Evolutionary conservation across 2,329 filamentous ascomycete genomes (phyloP), one percentile per base, ranked within the genome.

Genomic region (Xylaria sp.): DNA sequence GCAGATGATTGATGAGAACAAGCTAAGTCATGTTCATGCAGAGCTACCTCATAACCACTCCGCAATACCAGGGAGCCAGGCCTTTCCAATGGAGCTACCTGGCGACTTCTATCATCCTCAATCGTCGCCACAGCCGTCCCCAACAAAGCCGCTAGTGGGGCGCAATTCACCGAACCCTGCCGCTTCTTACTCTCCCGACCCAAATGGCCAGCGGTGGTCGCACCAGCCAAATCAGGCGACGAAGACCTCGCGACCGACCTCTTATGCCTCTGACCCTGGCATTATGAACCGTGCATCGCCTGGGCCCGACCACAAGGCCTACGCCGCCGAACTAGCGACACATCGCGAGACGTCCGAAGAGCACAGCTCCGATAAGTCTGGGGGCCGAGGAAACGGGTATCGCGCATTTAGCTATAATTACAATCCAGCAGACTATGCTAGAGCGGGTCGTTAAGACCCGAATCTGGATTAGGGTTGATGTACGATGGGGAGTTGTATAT

Each of bases 341-440:
- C 85, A 87, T 68, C 76, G 75, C 9, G 85, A 88, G 78, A 84
- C 82, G 1, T 74, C 70, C 0, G 85, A 86, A 72, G 85, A 86
- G 76, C 76, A 85, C 32, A n/a, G 57, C 48, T 12, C 57, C 2
- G 62, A 48, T 6, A 63, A 52, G 10, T 3, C 10, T 2, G 1
- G 55, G 34, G 39, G 15, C 1, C 15, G 25, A 10, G 39, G n/a
- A 7, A 66, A 56, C 6, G 13, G 18, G 51, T 65, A 69, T n/a
- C 69, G 70, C 12, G 69, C 73, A 23, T 74, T 70, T 20, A 58
- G 71, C 1, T 80, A 80, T 20, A 65, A 66, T 6, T 84, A 84
- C 64, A 84, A 84, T 25, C 81, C 82, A 3, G 77, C 78, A 1
- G 81, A 83, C 62, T 84, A 82, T 48, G 79, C 75, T 6, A 73